Base-by-base conservation (phyloP, 805 yeast genomes). In the Nakazawaea pomicola region DNA sequence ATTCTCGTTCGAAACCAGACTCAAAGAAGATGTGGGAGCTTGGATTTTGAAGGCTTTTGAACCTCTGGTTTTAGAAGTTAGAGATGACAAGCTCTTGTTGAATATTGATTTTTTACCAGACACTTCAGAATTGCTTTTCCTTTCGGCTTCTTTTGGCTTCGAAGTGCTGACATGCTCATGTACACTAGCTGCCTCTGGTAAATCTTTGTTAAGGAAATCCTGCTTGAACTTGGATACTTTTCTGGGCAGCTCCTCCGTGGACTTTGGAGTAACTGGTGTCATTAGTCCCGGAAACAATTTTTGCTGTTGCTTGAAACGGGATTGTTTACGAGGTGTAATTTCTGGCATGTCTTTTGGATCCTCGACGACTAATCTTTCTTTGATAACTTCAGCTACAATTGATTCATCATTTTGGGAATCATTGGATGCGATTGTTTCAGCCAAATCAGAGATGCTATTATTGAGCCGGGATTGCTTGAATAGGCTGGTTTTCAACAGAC, bases 311-410 rank as follows among this genome's bases (percentile, higher is more conserved):
- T 31, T 38, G 21, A 39, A 30, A 6, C 21, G 15, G 29, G 38
- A 28, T 18, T 17, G 4, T 20, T 40, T 24, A 29, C 20, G 12
- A 7, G 21, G 17, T 14, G 30, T 23, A n/a, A 36, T 12, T 4
- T 12, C 14, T 5, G 36, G 38, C 41, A 42, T 37, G 16, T 25
- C 40, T 9, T 21, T 27, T 5, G 44, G 43, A 29, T 21, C 25
- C 19, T 42, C 44, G 9, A 36, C 43, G n/a, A 44, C 29, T n/a
- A 25, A 15, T 19, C 44, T 32, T 27, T 38, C 42, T 16, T 36
- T 37, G 14, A 37, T 23, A 11, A 20, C 32, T 14, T 33, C 43
- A 2, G 40, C 18, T 7, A 38, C 23, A 9, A 36, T 33, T 12
- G 25, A 40, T 8, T 27, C 33, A 16, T 21, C 21, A 18, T 21